These are phyloP conservation scores for Neurospora hispaniola DNA, from an alignment of 495 filamentous ascomycete genomes.

Conservation along the genomic window DNA sequence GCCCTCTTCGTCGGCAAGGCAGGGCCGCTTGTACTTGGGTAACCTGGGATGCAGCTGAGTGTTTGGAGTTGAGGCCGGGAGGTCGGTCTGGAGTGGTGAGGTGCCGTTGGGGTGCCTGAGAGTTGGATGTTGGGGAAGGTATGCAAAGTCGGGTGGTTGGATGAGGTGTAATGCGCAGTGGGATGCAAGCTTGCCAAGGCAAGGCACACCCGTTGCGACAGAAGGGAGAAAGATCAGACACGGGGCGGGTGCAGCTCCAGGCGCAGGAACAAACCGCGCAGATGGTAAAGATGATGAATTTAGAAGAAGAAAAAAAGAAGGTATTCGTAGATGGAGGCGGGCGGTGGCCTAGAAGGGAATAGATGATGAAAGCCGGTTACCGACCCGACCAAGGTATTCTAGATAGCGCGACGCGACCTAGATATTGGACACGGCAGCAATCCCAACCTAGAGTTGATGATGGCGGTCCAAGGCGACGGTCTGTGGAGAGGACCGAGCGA, in stretches of 20 bases:
- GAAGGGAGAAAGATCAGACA: background rate
- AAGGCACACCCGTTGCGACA: background rate
- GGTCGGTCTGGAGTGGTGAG: background rate
- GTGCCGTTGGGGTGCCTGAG: background rate
- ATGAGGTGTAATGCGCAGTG: background rate
- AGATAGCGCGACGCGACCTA: background rate
- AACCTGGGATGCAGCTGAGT: background rate
- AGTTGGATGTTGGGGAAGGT: background rate
- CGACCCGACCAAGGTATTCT: background rate
- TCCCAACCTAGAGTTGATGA: background rate
- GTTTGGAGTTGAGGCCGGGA: background rate
- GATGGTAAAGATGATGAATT: background rate
- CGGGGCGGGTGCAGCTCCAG: background rate
- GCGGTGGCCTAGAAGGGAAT: background rate
- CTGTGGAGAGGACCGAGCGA: background rate
- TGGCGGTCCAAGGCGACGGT: background rate
- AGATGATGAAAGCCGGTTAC: background rate
- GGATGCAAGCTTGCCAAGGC: background rate
- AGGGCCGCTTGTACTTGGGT: background rate
- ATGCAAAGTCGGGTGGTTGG: background rate
- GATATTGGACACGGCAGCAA: background rate
- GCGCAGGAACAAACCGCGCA: background rate
- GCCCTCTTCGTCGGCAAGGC: background rate
- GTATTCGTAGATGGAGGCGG: background rate
- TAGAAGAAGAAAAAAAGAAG: background rate